Conservation (phyloP, 2,329 filamentous ascomycete species). For the Xylariaceae sp. region DNA sequence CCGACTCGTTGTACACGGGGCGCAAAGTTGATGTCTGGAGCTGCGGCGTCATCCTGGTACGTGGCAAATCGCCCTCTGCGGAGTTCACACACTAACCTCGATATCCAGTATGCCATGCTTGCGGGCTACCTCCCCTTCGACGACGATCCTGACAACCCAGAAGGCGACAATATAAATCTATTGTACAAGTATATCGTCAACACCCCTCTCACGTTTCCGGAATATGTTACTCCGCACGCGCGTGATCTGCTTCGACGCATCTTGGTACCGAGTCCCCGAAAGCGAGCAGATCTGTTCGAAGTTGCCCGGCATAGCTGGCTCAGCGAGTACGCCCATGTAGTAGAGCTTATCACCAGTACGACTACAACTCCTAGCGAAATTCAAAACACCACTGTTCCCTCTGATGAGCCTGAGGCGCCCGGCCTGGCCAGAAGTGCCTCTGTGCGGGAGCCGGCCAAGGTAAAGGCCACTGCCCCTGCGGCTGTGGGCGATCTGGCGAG, state of each 20-base stretch:
- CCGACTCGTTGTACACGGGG: constrained; percentile 93
- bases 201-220: constrained; percentile 92
- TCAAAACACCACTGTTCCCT: constrained; percentile 66
- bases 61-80: constrained; percentile 34
- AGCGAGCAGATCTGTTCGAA: constrained; percentile 93
- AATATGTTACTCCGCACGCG: constrained; percentile 97
- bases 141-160: constrained; percentile 94
- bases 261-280: constrained; percentile 88
- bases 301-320: constrained; percentile 97
- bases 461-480: constrained; percentile 44
- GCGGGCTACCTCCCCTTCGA: constrained; percentile 97
- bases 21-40: constrained; percentile 99
- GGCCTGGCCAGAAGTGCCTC: constrained; percentile 80
- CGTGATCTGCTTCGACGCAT: constrained; percentile 89
- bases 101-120: constrained; percentile 89
- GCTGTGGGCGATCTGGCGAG: constrained; percentile 60
- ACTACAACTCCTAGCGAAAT: constrained; percentile 85
- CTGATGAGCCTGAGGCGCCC: constrained; percentile 53
- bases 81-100: constrained; percentile 19
- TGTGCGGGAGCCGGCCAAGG: constrained; percentile 78
- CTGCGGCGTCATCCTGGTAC: constrained; percentile 94
- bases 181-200: constrained; percentile 99
- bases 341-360: constrained; percentile 94
- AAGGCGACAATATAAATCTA: constrained; percentile 98
- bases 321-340: constrained; percentile 92